Percentiles rank a stretch among this genome's conserved stretches.
These are phyloP conservation scores for Aspergillus aculeatinus DNA, from an alignment of 2,329 filamentous ascomycete genomes.

Conservation along the genomic window DNA sequence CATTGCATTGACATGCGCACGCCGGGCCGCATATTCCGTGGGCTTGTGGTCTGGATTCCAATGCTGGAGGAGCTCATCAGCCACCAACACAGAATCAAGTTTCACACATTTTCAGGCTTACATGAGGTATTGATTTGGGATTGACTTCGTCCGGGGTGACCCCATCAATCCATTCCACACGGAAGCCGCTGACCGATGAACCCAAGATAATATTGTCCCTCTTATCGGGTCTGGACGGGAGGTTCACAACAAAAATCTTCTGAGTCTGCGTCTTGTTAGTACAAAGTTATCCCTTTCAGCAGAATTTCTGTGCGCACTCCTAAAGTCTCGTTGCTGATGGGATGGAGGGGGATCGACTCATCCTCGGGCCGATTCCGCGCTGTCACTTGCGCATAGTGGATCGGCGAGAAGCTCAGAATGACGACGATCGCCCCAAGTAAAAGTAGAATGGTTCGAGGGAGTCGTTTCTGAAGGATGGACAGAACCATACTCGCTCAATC, in stretches of 20 bases:
- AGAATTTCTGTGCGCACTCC: neutral
- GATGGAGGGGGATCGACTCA: neutral
- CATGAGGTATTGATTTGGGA: conserved; percentile 22
- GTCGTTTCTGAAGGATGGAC: conserved; percentile 7
- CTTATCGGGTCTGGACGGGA: conserved; percentile 22
- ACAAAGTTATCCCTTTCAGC: neutral
- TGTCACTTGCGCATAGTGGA: neutral
- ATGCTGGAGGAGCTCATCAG: conserved; percentile 10
- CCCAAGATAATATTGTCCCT: conserved; percentile 22
- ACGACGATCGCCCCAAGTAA: neutral
- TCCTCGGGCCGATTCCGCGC: neutral
- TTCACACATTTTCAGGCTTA: neutral
- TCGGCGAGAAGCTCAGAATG: conserved; percentile 3
- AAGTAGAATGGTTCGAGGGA: neutral
- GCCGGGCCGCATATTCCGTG: conserved; percentile 21
- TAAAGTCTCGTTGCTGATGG: conserved; percentile 11
- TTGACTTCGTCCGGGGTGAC: conserved; percentile 17
- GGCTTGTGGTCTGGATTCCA: conserved; percentile 21
- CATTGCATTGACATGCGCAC: conserved; percentile 23
- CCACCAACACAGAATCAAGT: neutral
- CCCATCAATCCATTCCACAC: conserved; percentile 21
- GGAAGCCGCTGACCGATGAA: conserved; percentile 20
- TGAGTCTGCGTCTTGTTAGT: conserved; percentile 13
- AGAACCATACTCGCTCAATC: neutral
- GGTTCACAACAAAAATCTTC: conserved; percentile 22